A percentile compares a stretch with the other conserved stretches of the same genome.
phyloP scores from a whole-genome alignment of 768 basidiomycete species.

The Boletus tomentosulus region DNA sequence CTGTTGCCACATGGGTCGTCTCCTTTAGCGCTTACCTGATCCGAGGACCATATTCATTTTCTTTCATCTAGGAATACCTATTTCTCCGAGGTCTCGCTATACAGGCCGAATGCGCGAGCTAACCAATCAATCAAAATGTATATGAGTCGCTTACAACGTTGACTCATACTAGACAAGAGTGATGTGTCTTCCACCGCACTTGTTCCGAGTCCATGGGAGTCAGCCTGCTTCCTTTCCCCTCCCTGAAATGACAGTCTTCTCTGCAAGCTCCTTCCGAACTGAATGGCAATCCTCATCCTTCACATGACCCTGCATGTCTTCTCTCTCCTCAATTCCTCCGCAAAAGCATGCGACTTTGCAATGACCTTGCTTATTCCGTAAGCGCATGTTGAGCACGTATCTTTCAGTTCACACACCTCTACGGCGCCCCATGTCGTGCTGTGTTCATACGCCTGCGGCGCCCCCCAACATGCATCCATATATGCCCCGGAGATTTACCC shows the following conservation, averaged over 20 bases:
- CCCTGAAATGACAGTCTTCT: constrained; percentile 11
- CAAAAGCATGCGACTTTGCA: constrained; percentile 16
- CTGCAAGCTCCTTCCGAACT: constrained; percentile 23
- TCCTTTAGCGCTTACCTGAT: constrained; percentile 1
- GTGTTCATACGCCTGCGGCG: background rate
- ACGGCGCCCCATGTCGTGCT: constrained; percentile 1
- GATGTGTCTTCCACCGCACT: constrained; percentile 3
- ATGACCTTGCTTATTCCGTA: constrained; percentile 6
- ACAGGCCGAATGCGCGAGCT: background rate
- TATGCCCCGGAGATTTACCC: constrained; percentile 16
- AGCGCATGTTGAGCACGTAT: constrained; percentile 7
- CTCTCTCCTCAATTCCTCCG: constrained; percentile 3
- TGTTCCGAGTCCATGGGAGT: constrained; percentile 7
- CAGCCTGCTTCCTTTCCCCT: constrained; percentile 11
- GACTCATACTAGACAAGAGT: constrained; percentile 2
- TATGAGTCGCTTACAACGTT: background rate
- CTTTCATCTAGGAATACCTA: background rate
- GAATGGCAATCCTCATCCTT: constrained; percentile 11
- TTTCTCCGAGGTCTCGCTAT: background rate
- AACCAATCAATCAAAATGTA: background rate
- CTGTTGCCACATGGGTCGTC: background rate
- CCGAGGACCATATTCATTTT: constrained; percentile 8
- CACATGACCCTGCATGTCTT: constrained; percentile 7
- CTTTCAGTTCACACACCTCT: background rate
- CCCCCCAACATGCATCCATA: background rate